Conservation (phyloP, 768 basidiomycete genomes). For the Boletellus ananas region DNA sequence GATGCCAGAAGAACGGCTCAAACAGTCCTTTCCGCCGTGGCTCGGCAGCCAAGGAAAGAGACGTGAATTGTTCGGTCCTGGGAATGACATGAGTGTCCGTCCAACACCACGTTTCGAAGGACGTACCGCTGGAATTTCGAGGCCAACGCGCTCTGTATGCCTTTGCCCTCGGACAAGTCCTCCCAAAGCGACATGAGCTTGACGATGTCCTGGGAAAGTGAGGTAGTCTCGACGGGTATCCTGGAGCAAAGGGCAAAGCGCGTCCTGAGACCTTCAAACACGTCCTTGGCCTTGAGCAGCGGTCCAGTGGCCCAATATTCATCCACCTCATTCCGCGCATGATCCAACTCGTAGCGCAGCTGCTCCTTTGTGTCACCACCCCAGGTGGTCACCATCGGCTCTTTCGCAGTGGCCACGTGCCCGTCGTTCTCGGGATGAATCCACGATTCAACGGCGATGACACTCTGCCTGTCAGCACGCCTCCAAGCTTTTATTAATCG, state of each 20-base stretch:
- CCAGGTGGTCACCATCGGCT: constrained; percentile 62
- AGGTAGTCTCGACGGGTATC: constrained; percentile 33
- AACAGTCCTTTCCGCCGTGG: constrained; percentile 70
- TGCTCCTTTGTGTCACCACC: constrained; percentile 53
- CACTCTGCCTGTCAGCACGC: constrained; percentile 57
- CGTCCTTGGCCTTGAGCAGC: constrained; percentile 37
- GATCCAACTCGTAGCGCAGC: constrained; percentile 46
- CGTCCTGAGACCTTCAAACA: constrained; percentile 53
- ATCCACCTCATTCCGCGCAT: constrained; percentile 43
- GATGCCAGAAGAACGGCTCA: constrained; percentile 74
- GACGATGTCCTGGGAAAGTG: constrained; percentile 43
- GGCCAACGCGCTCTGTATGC: constrained; percentile 39
- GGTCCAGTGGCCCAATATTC: constrained; percentile 41
- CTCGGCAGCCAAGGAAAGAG: constrained; percentile 71
- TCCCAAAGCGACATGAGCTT: constrained; percentile 58
- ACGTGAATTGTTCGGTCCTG: constrained; percentile 76
- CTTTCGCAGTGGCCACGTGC: constrained; percentile 23
- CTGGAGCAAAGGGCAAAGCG: constrained; percentile 51
- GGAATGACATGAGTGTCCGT: not conserved
- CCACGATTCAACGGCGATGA: constrained; percentile 65
- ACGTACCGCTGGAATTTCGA: constrained; percentile 63
- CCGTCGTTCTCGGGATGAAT: constrained; percentile 43
- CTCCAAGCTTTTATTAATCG: constrained; percentile 79
- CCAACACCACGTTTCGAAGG: not conserved
- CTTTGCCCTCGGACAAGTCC: constrained; percentile 39